Conservation (phyloP, 305 asterid species). For the Fraxinus paxiana region DNA sequence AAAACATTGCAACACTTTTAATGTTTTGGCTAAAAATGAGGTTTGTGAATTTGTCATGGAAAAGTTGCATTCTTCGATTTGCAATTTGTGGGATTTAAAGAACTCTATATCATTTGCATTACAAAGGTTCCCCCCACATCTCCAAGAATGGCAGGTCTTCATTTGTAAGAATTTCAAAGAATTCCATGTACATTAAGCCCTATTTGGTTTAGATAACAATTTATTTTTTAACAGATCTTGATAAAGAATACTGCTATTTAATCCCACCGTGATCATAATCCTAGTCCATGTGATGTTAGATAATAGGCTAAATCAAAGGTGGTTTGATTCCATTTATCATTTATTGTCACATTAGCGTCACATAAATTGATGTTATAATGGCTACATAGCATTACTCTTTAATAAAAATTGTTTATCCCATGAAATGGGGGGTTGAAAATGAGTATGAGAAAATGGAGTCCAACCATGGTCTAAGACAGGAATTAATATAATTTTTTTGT, state of each 20-base stretch:
- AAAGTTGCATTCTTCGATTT: conserved; percentile 16
- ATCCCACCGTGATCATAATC: no score
- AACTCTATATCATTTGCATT: conserved; percentile 24
- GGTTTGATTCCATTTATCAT: neutral
- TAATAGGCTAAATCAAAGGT: neutral
- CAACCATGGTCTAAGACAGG: neutral
- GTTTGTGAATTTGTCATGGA: conserved; percentile 28
- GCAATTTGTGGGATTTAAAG: conserved; percentile 10
- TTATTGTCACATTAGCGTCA: neutral
- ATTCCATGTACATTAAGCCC: neutral
- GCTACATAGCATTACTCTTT: no score
- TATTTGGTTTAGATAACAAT: neutral
- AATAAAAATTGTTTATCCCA: neutral
- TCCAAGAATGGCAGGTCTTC: conserved; percentile 30
- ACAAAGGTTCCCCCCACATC: conserved; percentile 28
- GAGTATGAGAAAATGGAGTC: neutral
- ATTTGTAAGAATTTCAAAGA: neutral
- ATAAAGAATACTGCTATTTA: neutral
- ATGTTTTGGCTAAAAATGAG: conserved; percentile 15
- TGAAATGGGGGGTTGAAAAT: neutral
- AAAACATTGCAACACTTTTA: conserved; percentile 14
- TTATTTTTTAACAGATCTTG: neutral
- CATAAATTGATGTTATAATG: neutral
- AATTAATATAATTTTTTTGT: neutral
- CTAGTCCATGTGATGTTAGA: neutral